A percentile compares a stretch with the other conserved stretches of the same genome.
These are phyloP conservation scores for Rhizopogon vesiculosus DNA, from an alignment of 768 basidiomycete genomes.

Conservation along the genomic window DNA sequence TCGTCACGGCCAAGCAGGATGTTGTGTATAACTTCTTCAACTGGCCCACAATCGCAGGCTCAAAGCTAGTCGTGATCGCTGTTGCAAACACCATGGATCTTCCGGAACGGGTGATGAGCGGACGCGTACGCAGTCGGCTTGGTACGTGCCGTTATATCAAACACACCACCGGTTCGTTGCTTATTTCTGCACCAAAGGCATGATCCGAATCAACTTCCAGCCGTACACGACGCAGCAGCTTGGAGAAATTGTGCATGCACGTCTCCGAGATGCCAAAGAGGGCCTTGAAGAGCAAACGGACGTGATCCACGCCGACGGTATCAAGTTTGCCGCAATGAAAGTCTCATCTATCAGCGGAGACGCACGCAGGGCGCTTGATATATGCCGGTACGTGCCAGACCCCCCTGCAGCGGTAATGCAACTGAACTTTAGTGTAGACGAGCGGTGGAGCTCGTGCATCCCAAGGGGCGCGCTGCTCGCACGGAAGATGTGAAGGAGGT, in stretches of 20 bases:
- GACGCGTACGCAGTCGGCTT: slow-evolving; percentile 86
- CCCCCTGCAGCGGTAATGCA: neutral
- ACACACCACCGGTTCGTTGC: neutral
- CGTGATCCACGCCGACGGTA: slow-evolving; percentile 63
- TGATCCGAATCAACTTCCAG: slow-evolving; percentile 88
- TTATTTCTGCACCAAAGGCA: slow-evolving; percentile 44
- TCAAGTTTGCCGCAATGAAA: slow-evolving; percentile 81
- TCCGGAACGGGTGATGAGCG: slow-evolving; percentile 89
- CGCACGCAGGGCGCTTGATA: slow-evolving; percentile 88
- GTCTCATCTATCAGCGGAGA: slow-evolving; percentile 86
- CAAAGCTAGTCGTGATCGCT: slow-evolving; percentile 90
- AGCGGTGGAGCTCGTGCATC: slow-evolving; percentile 74
- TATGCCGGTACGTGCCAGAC: slow-evolving; percentile 63
- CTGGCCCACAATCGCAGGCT: slow-evolving; percentile 89
- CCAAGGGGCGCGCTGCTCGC: slow-evolving; percentile 46
- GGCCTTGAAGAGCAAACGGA: slow-evolving; percentile 45
- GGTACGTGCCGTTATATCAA: slow-evolving; percentile 42
- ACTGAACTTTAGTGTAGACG: slow-evolving; percentile 42
- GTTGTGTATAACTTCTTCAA: slow-evolving; percentile 99
- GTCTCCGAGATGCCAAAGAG: slow-evolving; percentile 59
- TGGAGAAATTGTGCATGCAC: slow-evolving; percentile 80
- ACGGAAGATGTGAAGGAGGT: slow-evolving; percentile 75
- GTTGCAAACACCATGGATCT: slow-evolving; percentile 99
- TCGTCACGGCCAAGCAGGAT: slow-evolving; percentile 94
- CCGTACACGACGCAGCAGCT: slow-evolving; percentile 81